Base-by-base conservation (phyloP, 257 asterid species). In the Linderniella brevidens region DNA sequence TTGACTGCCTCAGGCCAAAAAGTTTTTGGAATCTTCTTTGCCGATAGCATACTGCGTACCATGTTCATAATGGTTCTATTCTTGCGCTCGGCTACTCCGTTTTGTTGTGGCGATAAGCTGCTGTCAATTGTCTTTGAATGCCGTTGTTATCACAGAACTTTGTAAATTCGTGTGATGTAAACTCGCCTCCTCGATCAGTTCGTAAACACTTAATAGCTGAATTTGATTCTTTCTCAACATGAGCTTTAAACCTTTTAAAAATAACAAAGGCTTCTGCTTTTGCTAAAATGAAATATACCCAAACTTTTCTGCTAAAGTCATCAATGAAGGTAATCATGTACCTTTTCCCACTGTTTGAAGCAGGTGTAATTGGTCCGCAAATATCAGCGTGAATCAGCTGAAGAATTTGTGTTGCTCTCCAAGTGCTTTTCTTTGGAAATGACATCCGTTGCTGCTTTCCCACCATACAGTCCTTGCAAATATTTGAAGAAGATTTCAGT, bases 81-180 rank as follows among this genome's bases (percentile, higher is more conserved):
- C 3, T 63, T 53, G 12, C 48, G 1, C 9, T 62, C 64, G 0
- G 45, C 54, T 0, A 53, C 37, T 1, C 65, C 62, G 37, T 68
- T 68, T 44, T 68, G 54, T 16, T 63, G n/a, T 5, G 49, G 29
- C 25, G 67, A 20, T 55, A 50, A 3, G 54, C 32, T 1, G 58
- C 11, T 4, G 47, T 62, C 13, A 52, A 39, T 2, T 68, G 50
- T 29, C 58, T 55, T 0, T 41, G n/a, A 13, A 55, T 55, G 3
- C 58, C 66, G 16, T 53, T 17, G 11, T 43, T 9, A 10, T 57
- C 59, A 37, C 58, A 60, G 8, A 58, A 69, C 0, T 12, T 0
- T 25, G 44, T 15, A 29, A 62, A 62, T 0, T 41, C 47, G 8
- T 40, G 43, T 8, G 62, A 61, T 1, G 17, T 19, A 44, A 60